Evolutionary conservation across 495 filamentous ascomycete genomes (phyloP).

Genomic region (Symbiotaphrina buchneri): DNA sequence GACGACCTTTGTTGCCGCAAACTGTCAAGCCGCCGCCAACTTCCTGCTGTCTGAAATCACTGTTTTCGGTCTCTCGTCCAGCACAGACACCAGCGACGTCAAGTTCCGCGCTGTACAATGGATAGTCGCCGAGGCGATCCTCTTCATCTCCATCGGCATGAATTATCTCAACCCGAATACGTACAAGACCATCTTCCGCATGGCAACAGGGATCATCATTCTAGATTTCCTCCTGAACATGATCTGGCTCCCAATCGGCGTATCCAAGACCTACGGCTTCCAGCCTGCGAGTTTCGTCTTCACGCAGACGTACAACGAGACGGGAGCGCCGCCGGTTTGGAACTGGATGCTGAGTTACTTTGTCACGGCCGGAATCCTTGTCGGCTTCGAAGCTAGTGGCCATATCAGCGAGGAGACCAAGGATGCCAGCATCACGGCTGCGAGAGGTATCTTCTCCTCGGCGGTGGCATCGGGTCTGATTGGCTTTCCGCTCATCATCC

Average conservation of each 20-base stretch:
- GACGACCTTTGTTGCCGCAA: slow-evolving; percentile 26
- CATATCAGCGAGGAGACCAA: slow-evolving; percentile 35
- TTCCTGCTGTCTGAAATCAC: slow-evolving; percentile 32
- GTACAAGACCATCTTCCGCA: slow-evolving; percentile 24
- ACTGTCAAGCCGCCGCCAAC: slow-evolving; percentile 27
- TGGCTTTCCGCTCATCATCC: slow-evolving; percentile 25
- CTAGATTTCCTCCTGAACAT: slow-evolving; percentile 31
- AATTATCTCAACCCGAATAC: too few species aligned
- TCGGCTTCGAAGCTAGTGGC: slow-evolving; percentile 32
- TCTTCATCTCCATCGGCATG: slow-evolving; percentile 24
- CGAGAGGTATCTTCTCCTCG: slow-evolving; percentile 31
- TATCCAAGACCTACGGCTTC: slow-evolving; percentile 28
- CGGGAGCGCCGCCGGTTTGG: slow-evolving; percentile 28
- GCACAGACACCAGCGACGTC: slow-evolving; percentile 21
- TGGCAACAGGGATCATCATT: slow-evolving; percentile 23
- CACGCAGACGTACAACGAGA: slow-evolving; percentile 33
- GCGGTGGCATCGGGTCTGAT: slow-evolving; percentile 26
- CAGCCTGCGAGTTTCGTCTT: slow-evolving; percentile 28
- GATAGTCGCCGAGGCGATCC: slow-evolving; percentile 24
- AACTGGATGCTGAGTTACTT: slow-evolving; percentile 37
- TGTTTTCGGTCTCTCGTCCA: slow-evolving; percentile 26
- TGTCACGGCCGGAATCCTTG: slow-evolving; percentile 32
- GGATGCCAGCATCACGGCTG: slow-evolving; percentile 27
- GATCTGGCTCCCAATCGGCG: slow-evolving; percentile 32
- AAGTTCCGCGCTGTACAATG: slow-evolving; percentile 32